Evolutionary conservation across 805 yeast genomes (phyloP).

Genomic region (Candida loeiensis): DNA sequence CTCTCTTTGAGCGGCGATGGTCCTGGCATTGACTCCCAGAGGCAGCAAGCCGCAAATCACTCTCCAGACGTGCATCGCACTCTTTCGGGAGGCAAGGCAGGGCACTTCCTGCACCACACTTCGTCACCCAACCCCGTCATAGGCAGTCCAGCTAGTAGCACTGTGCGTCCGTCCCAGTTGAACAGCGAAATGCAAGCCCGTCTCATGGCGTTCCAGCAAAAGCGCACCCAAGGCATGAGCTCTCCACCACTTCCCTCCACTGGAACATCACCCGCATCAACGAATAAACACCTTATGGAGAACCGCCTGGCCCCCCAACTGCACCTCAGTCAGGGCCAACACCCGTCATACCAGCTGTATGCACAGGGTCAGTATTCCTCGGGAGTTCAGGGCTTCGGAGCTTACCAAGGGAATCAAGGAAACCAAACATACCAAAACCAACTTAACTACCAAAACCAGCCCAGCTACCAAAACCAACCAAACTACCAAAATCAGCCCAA

Average conservation of each 20-base stretch:
- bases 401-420: no score
- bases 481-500: neutral
- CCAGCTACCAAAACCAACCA: neutral
- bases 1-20: neutral
- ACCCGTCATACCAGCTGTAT: neutral
- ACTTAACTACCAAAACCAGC: neutral
- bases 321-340: neutral
- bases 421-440: no score
- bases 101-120: neutral
- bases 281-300: slow-evolving; percentile 2
- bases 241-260: slow-evolving; percentile 14
- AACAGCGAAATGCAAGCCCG: slow-evolving; percentile 80
- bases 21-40: neutral
- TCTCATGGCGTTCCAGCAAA: slow-evolving; percentile 81
- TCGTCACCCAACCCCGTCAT: neutral
- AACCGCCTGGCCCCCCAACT: neutral
- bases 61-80: slow-evolving; percentile 1
- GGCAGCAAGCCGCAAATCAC: neutral
- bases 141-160: slow-evolving; percentile 2
- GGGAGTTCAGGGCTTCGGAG: no score
- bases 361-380: neutral
- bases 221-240: slow-evolving; percentile 40
- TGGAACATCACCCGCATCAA: slow-evolving; percentile 7
- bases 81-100: slow-evolving; percentile 3
- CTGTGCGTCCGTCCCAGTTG: slow-evolving; percentile 11